Evolutionary conservation across 345 rosid genomes (phyloP), one percentile per base, ranked within the genome.

Genomic region (Rubroshorea leprosula): DNA sequence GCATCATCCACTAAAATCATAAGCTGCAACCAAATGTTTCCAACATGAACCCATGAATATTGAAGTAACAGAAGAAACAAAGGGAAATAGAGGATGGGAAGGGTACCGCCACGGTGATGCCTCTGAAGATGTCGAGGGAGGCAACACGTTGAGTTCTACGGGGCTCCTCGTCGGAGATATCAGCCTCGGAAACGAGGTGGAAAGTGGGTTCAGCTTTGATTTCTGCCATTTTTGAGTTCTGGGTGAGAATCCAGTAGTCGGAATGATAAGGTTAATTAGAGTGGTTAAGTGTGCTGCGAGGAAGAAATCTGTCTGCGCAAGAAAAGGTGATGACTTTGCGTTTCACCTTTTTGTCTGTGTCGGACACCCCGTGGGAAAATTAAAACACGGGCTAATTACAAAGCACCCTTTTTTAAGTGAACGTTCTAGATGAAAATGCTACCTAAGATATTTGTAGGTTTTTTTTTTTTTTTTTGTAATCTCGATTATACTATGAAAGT

Each of bases 1-100:
- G 90, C 95, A 72, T 88, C 90, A 75, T 88, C 98, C 16, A 91
- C 96, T 58, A 91, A 71, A 26, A 91, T 75, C 96, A 88, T 91
- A 70, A 91, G 67, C 98, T 91, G 51, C 26, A 13, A 35, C 45
- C 22, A 25, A 39, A 44, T 0, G 18, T 44, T 44, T 44, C 14
- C 6, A n/a, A 44, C 17, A 44, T 44, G 17, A 24, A 54, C n/a
- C n/a, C n/a, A n/a, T n/a, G n/a, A n/a, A n/a, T n/a, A n/a, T n/a
- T n/a, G n/a, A n/a, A n/a, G n/a, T n/a, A 31, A 55, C 35, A 0
- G 5, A 6, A n/a, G 47, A 23, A 12, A n/a, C 29, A 46, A 8
- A 5, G 62, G 65, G 46, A 23, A 19, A 54, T 43, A 62, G 5
- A 46, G 7, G 12, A 13, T 6, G 7, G 11, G 41, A 50, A 49